These are phyloP conservation scores for Hymenoscyphus repandus DNA, from an alignment of 2,329 filamentous ascomycete genomes.

Conservation along the genomic window DNA sequence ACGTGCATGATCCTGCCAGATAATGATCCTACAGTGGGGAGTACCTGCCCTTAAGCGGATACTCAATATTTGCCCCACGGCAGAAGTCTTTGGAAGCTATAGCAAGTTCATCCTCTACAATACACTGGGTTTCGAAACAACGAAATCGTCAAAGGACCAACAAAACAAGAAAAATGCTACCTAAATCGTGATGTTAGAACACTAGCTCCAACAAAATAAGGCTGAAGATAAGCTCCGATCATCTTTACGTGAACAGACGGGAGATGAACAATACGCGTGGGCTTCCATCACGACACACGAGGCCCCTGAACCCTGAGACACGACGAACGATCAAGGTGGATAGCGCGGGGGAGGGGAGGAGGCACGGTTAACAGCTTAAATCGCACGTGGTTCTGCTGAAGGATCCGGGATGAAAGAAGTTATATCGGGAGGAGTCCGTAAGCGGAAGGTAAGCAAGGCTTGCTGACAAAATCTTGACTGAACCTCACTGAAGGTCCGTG, in stretches of 20 bases:
- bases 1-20: slow-evolving; percentile 10
- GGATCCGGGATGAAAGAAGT: not conserved
- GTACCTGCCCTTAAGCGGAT: not conserved
- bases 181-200: not conserved
- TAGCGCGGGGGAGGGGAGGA: not conserved
- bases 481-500: not conserved
- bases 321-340: slow-evolving; percentile 3
- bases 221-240: not conserved
- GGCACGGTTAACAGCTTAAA: not conserved
- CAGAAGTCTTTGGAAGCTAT: not conserved
- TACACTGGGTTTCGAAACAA: not conserved
- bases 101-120: not conserved
- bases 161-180: not conserved
- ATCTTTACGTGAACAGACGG: not conserved
- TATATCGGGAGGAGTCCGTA: not conserved
- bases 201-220: not conserved
- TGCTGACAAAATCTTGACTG: not conserved
- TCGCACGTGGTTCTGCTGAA: slow-evolving; percentile 3
- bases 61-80: not conserved
- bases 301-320: slow-evolving; percentile 3
- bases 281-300: not conserved
- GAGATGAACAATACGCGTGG: not conserved
- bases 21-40: slow-evolving; percentile 4
- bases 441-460: slow-evolving; percentile 2
- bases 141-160: not conserved